Percentiles rank a stretch among this genome's conserved stretches.
Conservation (phyloP, 1,139 yeast genomes). For the Candida labiduridarum region DNA sequence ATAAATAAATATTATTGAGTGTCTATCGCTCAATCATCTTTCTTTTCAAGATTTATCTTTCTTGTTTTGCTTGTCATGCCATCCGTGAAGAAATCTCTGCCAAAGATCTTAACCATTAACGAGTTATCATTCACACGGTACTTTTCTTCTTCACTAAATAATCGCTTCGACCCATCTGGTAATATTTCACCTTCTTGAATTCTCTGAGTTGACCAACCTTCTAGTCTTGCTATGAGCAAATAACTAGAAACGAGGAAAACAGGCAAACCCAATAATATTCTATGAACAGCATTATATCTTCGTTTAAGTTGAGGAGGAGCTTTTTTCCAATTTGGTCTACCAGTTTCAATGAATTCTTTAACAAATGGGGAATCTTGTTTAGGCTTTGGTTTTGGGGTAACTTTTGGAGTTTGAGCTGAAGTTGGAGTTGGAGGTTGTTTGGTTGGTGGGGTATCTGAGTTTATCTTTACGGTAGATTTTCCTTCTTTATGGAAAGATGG, state of each 20-base stretch:
- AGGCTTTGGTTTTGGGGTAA: conserved; percentile 18
- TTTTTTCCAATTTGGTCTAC: conserved; percentile 48
- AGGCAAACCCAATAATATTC: conserved; percentile 45
- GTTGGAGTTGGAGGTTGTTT: conserved; percentile 12
- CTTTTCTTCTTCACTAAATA: conserved; percentile 44
- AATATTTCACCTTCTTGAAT: conserved; percentile 46
- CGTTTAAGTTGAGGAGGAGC: conserved; percentile 44
- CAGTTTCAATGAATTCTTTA: conserved; percentile 40
- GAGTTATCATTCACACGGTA: conserved; percentile 43
- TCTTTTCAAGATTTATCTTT: conserved; percentile 17
- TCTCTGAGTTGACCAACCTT: conserved; percentile 45
- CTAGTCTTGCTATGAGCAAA: conserved; percentile 24
- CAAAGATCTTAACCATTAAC: conserved; percentile 42
- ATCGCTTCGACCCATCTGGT: conserved; percentile 35
- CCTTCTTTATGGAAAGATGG: conserved; percentile 39
- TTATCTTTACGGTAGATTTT: conserved; percentile 13
- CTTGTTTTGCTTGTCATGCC: conserved; percentile 50
- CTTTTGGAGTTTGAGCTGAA: conserved; percentile 14
- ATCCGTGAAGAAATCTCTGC: conserved; percentile 47
- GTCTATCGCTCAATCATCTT: not conserved
- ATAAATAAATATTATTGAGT: conserved; percentile 4
- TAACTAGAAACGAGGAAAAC: conserved; percentile 20
- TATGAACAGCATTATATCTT: conserved; percentile 42
- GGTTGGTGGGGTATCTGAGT: conserved; percentile 12
- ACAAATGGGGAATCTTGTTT: conserved; percentile 35